Base-by-base conservation (phyloP, 495 filamentous ascomycete species). In the Podospora pseudopauciseta region DNA sequence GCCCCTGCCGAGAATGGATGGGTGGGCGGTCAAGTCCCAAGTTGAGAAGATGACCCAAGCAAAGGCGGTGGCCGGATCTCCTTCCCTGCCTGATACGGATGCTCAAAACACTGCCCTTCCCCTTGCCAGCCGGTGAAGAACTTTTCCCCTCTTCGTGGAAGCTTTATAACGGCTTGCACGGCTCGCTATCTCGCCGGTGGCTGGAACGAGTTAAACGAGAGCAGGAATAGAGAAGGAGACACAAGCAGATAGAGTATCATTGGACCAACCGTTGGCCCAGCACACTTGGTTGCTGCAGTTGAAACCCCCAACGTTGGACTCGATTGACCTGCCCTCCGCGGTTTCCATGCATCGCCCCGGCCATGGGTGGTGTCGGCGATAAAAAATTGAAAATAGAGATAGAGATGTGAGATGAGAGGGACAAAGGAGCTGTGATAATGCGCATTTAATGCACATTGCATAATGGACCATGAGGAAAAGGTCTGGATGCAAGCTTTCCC, bases 41-140 rank as follows among this genome's bases (percentile, higher is more conserved):
- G 39, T 49, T 49, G 9, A 18, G 55, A 58, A 58, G 23, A 56
- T 13, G 3, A 32, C 30, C 61, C 61, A 63, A 63, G 61, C 30
- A 63, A 49, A 63, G 61, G 61, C 61, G 61, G 61, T 63, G 61
- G 61, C 32, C 30, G 23, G 61, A 49, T 13, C n/a, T 49, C 39
- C 39, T 49, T 49, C 39, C 39, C 9, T 13, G 2, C 39, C 39
- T 9, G 0, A 49, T 16, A 49, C 39, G 3, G 39, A 49, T 16
- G 13, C 13, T 16, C 7, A 49, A 49, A 49, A 49, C 39, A 13
- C 2, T 49, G 9, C 39, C 9, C 39, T 49, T 49, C 61, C 34
- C 28, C 34, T n/a, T 63, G 39, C 39, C 39, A 16, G 39, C 39
- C 15, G 39, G 39, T 49, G 39, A 11, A 49, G 13, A 49, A 49